Conservation (phyloP, 768 basidiomycete species). For the Lactarius sp. region DNA sequence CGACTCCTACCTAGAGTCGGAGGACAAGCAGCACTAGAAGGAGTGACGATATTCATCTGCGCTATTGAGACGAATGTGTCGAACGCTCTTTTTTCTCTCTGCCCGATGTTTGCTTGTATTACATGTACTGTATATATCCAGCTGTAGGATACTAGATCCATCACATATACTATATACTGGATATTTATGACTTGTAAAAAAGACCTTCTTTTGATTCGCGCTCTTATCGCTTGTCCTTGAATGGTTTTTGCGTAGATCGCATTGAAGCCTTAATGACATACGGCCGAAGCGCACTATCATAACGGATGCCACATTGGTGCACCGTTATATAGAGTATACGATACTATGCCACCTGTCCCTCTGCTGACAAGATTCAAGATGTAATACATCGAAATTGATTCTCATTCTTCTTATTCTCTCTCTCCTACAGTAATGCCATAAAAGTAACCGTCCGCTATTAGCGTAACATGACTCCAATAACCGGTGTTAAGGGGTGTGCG, state of each 20-base stretch:
- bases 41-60: neutral
- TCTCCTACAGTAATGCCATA: neutral
- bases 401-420: neutral
- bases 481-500: too few relatives aligned
- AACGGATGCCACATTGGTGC: neutral
- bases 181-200: neutral
- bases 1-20: neutral
- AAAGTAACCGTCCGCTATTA: neutral
- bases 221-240: neutral
- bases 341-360: too few relatives aligned
- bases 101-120: neutral
- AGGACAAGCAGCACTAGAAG: neutral
- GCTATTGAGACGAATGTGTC: neutral
- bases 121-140: neutral
- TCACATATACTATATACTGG: neutral
- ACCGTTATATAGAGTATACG: too few relatives aligned
- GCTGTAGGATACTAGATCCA: neutral
- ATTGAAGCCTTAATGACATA: neutral
- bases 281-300: neutral
- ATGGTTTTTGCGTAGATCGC: neutral
- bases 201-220: neutral
- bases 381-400: too few relatives aligned
- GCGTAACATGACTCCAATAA: too few relatives aligned
- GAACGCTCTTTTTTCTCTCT: neutral
- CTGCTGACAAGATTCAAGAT: too few relatives aligned